Base-by-base conservation (phyloP, 495 filamentous ascomycete species). In the Pseudomonodictys pantanalensis region DNA sequence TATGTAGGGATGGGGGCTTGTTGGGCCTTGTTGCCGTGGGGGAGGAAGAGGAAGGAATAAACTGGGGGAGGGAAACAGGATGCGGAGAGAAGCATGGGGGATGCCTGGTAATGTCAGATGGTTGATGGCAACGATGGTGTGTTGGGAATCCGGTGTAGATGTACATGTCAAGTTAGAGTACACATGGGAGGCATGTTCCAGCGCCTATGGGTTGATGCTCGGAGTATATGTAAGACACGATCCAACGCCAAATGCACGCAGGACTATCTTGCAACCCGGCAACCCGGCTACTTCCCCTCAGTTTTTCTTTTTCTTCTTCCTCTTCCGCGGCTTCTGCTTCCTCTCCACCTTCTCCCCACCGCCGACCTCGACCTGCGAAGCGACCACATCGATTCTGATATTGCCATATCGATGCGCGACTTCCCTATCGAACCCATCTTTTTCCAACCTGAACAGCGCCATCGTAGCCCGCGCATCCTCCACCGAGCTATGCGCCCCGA, bases 381-480 rank as follows among this genome's bases (percentile, higher is more conserved):
- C 58, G 23, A 51, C 11, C 52, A 18, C 53, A 23, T 23, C 56
- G 11, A 42, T 22, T 69, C 71, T 49, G 69, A 73, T 56, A 73
- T 72, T 15, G 63, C 78, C 62, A 72, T 76, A 61, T 69, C 66
- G 42, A 75, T 72, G 23, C 83, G 81, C 75, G 80, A 84, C 61
- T 83, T 95, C 87, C 41, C 79, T 71, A 67, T 98, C 93, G 68
- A 97, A 96, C 11, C 79, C 85, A 39, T 81, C 78, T 73, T 95
- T 97, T 61, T 88, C 83, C 46, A 81, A 79, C 59, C 87, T 77
- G 67, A 95, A 97, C 43, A 97, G 73, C 43, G 89, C 75, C 90
- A 98, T 96, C 5, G 89, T 84, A 24, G 87, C 90, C 65, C 89
- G 74, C 1, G 93, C 92, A 79, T 98, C 93, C 75, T 96, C 91